These are phyloP conservation scores for Tulasnella sp. DNA, from an alignment of 768 basidiomycete species.

Conservation along the genomic window DNA sequence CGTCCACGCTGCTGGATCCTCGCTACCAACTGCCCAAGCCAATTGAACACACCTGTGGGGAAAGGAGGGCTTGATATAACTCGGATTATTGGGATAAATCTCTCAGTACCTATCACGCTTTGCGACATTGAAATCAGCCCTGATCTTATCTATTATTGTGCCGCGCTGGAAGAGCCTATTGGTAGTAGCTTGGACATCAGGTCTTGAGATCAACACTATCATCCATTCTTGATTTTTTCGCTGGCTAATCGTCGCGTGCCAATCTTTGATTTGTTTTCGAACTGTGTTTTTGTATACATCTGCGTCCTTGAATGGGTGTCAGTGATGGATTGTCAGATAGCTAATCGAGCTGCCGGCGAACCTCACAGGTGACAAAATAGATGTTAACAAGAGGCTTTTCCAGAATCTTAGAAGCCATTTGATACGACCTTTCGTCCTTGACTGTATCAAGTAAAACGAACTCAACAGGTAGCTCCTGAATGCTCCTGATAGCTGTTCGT, in stretches of 20 bases:
- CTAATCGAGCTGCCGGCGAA: slow-evolving; percentile 28
- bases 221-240: slow-evolving; percentile 89
- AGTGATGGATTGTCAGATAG: slow-evolving; percentile 14
- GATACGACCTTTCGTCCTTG: slow-evolving; percentile 61
- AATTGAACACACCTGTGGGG: slow-evolving; percentile 62
- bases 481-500: slow-evolving; percentile 62
- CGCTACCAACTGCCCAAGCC: slow-evolving; percentile 54
- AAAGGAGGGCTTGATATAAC: not conserved
- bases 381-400: slow-evolving; percentile 81
- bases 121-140: slow-evolving; percentile 79
- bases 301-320: slow-evolving; percentile 32
- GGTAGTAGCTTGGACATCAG: slow-evolving; percentile 45
- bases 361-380: slow-evolving; percentile 81
- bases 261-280: slow-evolving; percentile 84
- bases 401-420: slow-evolving; percentile 61
- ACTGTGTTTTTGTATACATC: slow-evolving; percentile 68
- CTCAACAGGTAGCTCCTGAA: slow-evolving; percentile 74
- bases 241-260: slow-evolving; percentile 53
- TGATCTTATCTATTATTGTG: slow-evolving; percentile 78
- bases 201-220: slow-evolving; percentile 71
- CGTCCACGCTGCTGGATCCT: slow-evolving; percentile 72
- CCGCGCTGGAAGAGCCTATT: slow-evolving; percentile 73
- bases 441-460: slow-evolving; percentile 54
- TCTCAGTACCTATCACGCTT: slow-evolving; percentile 63
- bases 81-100: not conserved